Percentiles rank a stretch among this genome's conserved stretches.
Evolutionary conservation across 1,139 yeast genomes (phyloP).

Genomic region (Hansenula anomala): DNA sequence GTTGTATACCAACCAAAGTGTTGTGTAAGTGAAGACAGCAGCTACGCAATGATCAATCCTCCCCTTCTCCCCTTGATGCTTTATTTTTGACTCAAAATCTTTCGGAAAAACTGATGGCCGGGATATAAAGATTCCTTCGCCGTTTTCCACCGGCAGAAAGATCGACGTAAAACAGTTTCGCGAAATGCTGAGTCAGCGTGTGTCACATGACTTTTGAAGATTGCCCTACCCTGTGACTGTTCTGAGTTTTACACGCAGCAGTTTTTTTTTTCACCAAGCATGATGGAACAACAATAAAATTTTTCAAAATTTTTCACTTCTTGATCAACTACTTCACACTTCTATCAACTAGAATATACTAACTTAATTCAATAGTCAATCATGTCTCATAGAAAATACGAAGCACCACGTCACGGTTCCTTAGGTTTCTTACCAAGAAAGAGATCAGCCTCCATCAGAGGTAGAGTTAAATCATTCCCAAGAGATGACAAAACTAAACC

Average conservation of each 20-base stretch:
- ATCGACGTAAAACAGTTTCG: neutral
- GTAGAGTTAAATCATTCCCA: constrained; percentile 99
- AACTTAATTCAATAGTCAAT: constrained; percentile 1
- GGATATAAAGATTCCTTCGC: too few relatives aligned
- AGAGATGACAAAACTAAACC: constrained; percentile 98
- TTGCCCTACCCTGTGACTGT: neutral
- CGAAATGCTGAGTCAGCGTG: too few relatives aligned
- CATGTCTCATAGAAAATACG: constrained; percentile 99
- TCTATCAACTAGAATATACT: constrained; percentile 13
- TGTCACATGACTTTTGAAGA: neutral
- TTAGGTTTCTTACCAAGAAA: constrained; percentile 99
- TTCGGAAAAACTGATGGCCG: too few relatives aligned
- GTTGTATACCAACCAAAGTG: too few relatives aligned
- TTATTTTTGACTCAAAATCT: too few relatives aligned
- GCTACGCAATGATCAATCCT: too few relatives aligned
- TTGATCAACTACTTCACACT: constrained; percentile 9
- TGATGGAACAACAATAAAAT: neutral
- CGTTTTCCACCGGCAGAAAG: too few relatives aligned
- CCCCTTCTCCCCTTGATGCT: too few relatives aligned
- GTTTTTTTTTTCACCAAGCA: constrained; percentile 2
- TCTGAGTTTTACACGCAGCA: neutral
- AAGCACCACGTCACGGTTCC: constrained; percentile 99
- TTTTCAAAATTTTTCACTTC: constrained; percentile 2
- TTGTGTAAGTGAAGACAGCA: too few relatives aligned
- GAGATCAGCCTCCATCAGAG: constrained; percentile 99